phyloP scores from a whole-genome alignment of 208 protist species.

The Crithidia sp. region DNA sequence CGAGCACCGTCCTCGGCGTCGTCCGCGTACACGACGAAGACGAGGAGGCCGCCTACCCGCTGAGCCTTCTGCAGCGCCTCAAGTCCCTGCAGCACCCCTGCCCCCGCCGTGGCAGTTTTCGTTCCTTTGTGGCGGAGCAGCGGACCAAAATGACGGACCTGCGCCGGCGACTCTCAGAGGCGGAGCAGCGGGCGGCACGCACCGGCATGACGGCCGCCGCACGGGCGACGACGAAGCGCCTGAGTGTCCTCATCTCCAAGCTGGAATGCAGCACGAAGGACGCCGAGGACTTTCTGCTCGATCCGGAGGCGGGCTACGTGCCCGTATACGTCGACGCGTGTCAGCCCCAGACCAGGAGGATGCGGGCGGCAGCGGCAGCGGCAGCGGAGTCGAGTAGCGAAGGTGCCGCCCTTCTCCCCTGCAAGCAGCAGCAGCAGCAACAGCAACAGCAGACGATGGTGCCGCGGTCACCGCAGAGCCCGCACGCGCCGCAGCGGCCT shows the following conservation, averaged over 20 bases:
- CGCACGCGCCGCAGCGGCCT: neutral
- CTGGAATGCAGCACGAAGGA: conserved; percentile 34
- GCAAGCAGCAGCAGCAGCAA: neutral
- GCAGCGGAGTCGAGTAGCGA: neutral
- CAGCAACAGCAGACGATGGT: neutral
- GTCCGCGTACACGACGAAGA: conserved; percentile 44
- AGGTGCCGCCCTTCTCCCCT: neutral
- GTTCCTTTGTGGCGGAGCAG: conserved; percentile 34
- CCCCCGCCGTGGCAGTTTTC: conserved; percentile 37
- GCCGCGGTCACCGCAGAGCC: neutral
- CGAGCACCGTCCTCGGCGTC: conserved; percentile 38
- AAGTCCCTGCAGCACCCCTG: conserved; percentile 34
- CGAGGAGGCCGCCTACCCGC: conserved; percentile 40
- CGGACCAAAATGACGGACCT: conserved; percentile 33
- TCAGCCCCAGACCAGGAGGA: neutral
- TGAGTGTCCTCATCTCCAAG: conserved; percentile 33
- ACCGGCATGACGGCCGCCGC: neutral
- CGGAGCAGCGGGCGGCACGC: neutral
- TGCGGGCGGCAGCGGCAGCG: neutral
- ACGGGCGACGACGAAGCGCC: conserved; percentile 33
- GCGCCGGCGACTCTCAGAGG: conserved; percentile 14
- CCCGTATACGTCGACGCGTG: conserved; percentile 34
- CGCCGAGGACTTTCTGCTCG: conserved; percentile 36
- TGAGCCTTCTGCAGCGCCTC: conserved; percentile 47
- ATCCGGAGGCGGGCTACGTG: conserved; percentile 29